Evolutionary conservation across 2,329 filamentous ascomycete genomes (phyloP), one percentile per base, ranked within the genome.

Genomic region (Elsinoe arachidis): DNA sequence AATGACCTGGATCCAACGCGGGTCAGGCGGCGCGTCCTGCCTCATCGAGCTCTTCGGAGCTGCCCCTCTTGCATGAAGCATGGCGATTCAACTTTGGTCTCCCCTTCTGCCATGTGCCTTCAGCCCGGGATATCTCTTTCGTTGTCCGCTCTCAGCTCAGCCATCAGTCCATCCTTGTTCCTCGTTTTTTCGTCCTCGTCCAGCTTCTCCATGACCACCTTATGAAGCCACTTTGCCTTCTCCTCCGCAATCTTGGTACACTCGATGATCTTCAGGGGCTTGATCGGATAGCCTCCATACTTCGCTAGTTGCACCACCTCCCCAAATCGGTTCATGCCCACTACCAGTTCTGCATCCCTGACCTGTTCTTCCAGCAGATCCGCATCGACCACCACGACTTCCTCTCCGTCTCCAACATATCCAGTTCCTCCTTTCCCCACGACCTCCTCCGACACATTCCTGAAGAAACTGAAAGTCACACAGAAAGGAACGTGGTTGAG

Each of bases 251-350:
- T 73, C 57, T 80, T 84, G 1, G 87, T 85, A 72, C 88, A 95
- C 64, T 85, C 82, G 63, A 99, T 76, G 63, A 97, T 74, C 34
- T 81, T 77, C 60, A 91, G 76, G 1, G 91, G 90, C 69, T 96
- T 88, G 11, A 96, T 81, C 0, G 90, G 81, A 17, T 82, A 80
- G 23, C 93, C 93, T 21, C 92, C 91, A 59, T 93, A 82, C 75
- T 99, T 99, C 30, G 90, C 86, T 60, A 96, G 82, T 72, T 95
- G 89, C 66, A 90, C 95, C 39, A 96, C 82, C 74, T 96, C 91
- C 21, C 91, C 91, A 67, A 91, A 87, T 67, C 84, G 84, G 72
- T 96, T 96, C 72, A 96, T 80, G 57, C 89, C 92, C 66, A 97
- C 82, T 5, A 88, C 88, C 65, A 88, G 82, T 70, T 85, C 84